A percentile compares a stretch with the other conserved stretches of the same genome.
phyloP scores from a whole-genome alignment of 1,284 basidiomycete genomes.

The Limonomyces culmigenus region DNA sequence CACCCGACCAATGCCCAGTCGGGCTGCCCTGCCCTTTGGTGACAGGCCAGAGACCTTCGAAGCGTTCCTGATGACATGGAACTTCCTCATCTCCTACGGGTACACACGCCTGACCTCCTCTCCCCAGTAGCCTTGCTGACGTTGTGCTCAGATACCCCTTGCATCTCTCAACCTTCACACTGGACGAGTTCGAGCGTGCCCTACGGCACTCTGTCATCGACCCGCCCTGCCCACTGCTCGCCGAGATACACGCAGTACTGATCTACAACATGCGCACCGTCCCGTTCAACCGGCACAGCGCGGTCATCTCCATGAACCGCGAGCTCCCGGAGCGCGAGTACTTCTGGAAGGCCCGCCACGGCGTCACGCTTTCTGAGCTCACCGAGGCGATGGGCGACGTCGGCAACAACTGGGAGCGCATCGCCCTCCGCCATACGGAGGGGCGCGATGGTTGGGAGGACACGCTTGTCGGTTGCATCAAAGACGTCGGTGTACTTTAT shows the following conservation, averaged over 20 bases:
- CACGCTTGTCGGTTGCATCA: slow-evolving; percentile 72
- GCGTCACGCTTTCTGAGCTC: slow-evolving; percentile 41
- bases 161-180: slow-evolving; percentile 76
- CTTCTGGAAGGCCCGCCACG: slow-evolving; percentile 21
- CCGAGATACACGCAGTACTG: slow-evolving; percentile 79
- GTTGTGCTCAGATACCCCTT: slow-evolving; percentile 65
- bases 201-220: slow-evolving; percentile 64
- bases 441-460: slow-evolving; percentile 72
- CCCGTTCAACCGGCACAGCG: slow-evolving; percentile 50
- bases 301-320: slow-evolving; percentile 47
- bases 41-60: slow-evolving; percentile 61
- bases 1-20: slow-evolving; percentile 53
- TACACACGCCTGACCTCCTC: slow-evolving; percentile 20
- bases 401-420: slow-evolving; percentile 69
- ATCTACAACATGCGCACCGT: slow-evolving; percentile 81
- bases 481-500: slow-evolving; percentile 49
- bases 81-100: slow-evolving; percentile 87
- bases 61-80: slow-evolving; percentile 78
- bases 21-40: slow-evolving; percentile 56
- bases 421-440: slow-evolving; percentile 48
- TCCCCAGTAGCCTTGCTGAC: slow-evolving; percentile 3
- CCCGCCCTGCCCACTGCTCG: slow-evolving; percentile 53
- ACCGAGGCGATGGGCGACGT: slow-evolving; percentile 49
- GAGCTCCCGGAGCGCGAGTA: slow-evolving; percentile 19
- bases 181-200: slow-evolving; percentile 88